A percentile compares a stretch with the other conserved stretches of the same genome.
Evolutionary conservation across 805 yeast species (phyloP).

Genomic region (Candida takata): DNA sequence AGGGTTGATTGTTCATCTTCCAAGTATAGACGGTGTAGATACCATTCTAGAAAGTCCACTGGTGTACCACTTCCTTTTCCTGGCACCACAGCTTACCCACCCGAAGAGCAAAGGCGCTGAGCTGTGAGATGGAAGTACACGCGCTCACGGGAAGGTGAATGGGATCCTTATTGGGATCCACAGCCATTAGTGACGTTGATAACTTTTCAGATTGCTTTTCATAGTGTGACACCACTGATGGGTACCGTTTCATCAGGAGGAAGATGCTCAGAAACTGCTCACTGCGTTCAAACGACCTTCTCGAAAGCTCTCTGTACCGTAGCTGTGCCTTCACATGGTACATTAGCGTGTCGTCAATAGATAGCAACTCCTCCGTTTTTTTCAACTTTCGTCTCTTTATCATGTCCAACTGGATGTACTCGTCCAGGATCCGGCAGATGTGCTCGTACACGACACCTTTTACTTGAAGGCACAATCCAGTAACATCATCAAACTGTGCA

Average conservation of each 20-base stretch:
- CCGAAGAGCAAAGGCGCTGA: conserved; percentile 4
- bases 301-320: conserved; percentile 8
- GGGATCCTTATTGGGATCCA: conserved; percentile 3
- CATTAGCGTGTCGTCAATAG: conserved; percentile 2
- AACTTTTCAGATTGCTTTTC: no score
- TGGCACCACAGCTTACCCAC: conserved; percentile 12
- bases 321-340: conserved; percentile 4
- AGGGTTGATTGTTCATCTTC: no score
- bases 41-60: no score
- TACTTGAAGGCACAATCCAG: conserved; percentile 14
- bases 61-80: conserved; percentile 1
- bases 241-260: conserved; percentile 9
- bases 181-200: no score
- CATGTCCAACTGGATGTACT: conserved; percentile 7
- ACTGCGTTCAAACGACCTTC: conserved; percentile 4
- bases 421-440: conserved; percentile 8
- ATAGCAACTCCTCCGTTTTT: not conserved
- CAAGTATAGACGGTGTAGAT: no score
- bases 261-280: conserved; percentile 10
- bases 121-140: not conserved
- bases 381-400: conserved; percentile 3
- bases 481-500: conserved; percentile 4
- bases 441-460: conserved; percentile 14
- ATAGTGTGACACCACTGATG: conserved; percentile 6
- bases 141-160: conserved; percentile 1